Evolutionary conservation across 2,329 filamentous ascomycete species (phyloP), one percentile per base, ranked within the genome.

Genomic region (Fusarium sp.): DNA sequence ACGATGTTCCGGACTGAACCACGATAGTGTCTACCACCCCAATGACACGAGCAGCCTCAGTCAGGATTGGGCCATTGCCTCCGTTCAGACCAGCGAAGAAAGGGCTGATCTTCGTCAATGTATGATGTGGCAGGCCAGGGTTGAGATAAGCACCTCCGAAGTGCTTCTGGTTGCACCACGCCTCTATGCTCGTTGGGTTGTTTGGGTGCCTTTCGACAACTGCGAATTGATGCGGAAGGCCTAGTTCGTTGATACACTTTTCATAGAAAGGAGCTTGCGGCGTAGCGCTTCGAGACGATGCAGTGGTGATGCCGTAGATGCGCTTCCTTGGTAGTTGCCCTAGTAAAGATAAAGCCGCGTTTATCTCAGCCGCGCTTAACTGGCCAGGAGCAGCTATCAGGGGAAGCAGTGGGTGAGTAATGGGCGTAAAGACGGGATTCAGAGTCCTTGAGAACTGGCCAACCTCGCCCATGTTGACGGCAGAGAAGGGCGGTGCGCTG

Each of bases 351-450:
- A 96, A 81, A 6, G 92, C 91, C 46, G 88, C 87, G 75, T 97
- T 96, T 78, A 96, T 96, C 79, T 96, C 92, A 16, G 93, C 91
- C 2, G 92, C 92, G 70, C 91, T 94, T 81, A 97, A 84, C 78
- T 97, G 93, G 10, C 93, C 93, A 0, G 93, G 93, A 0, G 93
- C 93, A 26, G 93, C 93, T 60, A 96, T 93, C 75, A 94, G 89
- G 10, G 93, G 93, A 5, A 97, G 83, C 11, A 96, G 83, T 2
- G 93, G 92, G 74, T 97, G 93, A 0, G 93, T 97, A 75, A 97
- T 94, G 28, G 93, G 92, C 0, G 92, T 94, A 77, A 97, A 95
- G 65, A 95, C 91, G 57, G 91, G 92, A 80, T 97, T 97, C 60
- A 96, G 83, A 0, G 92, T 92, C 72, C 93, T 87, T 2, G 93